phyloP scores from a whole-genome alignment of 2,329 filamentous ascomycete species.

The Exserohilum rostratum region DNA sequence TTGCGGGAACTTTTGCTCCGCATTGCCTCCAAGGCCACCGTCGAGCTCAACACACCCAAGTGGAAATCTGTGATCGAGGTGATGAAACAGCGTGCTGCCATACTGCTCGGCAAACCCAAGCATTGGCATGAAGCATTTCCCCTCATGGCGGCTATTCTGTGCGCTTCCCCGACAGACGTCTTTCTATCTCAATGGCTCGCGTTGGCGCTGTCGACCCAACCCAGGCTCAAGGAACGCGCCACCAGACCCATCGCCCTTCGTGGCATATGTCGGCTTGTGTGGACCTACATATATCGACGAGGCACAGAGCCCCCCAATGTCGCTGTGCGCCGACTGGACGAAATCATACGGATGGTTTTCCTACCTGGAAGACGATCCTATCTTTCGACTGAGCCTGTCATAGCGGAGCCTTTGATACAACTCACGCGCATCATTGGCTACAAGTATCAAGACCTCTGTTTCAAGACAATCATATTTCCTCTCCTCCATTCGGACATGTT shows the following conservation, averaged over 20 bases:
- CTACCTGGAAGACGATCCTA: conserved; percentile 80
- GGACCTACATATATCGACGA: conserved; percentile 87
- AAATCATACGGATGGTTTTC: conserved; percentile 83
- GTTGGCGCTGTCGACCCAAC: conserved; percentile 75
- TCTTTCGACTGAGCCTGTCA: conserved; percentile 79
- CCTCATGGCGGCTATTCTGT: conserved; percentile 83
- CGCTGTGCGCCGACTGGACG: conserved; percentile 81
- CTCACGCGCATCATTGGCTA: conserved; percentile 94
- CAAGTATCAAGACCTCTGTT: conserved; percentile 92
- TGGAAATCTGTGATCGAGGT: conserved; percentile 86
- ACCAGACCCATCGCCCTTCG: conserved; percentile 82
- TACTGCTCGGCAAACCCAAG: conserved; percentile 88
- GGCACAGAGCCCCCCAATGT: conserved; percentile 72
- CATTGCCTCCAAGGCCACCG: conserved; percentile 79
- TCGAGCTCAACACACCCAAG: conserved; percentile 77
- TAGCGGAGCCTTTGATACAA: conserved; percentile 89
- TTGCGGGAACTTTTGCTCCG: conserved; percentile 85
- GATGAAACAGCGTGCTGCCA: conserved; percentile 76
- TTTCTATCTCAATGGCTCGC: conserved; percentile 89
- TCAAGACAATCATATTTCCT: conserved; percentile 90
- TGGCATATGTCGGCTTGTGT: conserved; percentile 86
- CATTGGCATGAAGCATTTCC: conserved; percentile 92
- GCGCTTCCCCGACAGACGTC: conserved; percentile 81
- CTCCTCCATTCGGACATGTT: conserved; percentile 93
- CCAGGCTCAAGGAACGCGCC: conserved; percentile 81